Conservation (phyloP, 257 asterid genomes). For the Ocimum tenuiflorum region DNA sequence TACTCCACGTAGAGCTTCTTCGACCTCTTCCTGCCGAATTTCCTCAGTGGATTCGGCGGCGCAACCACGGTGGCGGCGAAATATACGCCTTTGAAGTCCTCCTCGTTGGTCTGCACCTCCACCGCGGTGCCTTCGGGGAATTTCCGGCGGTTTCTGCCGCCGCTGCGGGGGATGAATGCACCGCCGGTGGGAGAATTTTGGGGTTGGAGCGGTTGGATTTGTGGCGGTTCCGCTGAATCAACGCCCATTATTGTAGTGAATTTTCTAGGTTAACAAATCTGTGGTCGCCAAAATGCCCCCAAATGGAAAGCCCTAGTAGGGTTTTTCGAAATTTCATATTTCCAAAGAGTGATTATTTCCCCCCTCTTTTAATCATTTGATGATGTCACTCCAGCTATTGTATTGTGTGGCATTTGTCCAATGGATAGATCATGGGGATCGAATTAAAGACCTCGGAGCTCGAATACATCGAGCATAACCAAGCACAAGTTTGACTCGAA, state of each 20-base stretch:
- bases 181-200: not conserved
- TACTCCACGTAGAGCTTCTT: conserved; percentile 39
- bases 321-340: conserved; percentile 7
- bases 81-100: conserved; percentile 37
- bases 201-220: not conserved
- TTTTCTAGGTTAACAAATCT: conserved; percentile 9
- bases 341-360: not conserved
- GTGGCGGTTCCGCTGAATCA: conserved; percentile 12
- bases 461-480: too few species aligned
- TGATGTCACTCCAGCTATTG: not conserved
- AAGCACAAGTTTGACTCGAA: too few species aligned
- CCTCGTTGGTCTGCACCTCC: conserved; percentile 51
- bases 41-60: not conserved
- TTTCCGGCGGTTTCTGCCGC: not conserved
- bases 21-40: not conserved
- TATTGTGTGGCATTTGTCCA: too few species aligned
- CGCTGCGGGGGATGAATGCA: not conserved
- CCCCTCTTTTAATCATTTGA: not conserved
- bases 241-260: conserved; percentile 25
- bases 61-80: conserved; percentile 38
- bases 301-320: conserved; percentile 5
- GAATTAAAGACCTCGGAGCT: too few species aligned
- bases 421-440: too few species aligned
- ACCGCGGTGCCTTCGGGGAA: conserved; percentile 28
- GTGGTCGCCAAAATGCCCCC: conserved; percentile 20